These are phyloP conservation scores for Beauveria caledonica DNA, from an alignment of 2,329 filamentous ascomycete species.

Conservation along the genomic window DNA sequence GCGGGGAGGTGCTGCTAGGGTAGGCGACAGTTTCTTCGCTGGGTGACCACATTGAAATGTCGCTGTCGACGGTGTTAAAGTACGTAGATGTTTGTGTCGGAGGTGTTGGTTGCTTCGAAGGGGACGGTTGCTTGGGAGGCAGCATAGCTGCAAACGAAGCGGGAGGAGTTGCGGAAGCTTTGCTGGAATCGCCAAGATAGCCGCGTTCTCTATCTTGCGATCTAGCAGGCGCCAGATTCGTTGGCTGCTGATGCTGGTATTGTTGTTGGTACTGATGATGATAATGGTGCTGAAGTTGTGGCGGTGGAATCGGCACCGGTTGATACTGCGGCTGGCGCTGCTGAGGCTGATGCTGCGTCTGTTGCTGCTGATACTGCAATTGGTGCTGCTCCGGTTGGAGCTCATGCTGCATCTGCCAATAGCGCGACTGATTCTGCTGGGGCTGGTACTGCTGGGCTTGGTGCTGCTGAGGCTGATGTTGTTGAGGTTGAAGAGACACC, in stretches of 20 bases:
- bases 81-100: neutral
- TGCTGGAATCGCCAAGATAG: neutral
- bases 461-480: neutral
- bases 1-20: neutral
- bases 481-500: neutral
- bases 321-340: neutral
- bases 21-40: conserved; percentile 3
- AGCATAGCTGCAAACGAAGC: neutral
- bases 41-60: neutral
- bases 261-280: neutral
- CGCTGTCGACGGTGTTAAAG: neutral
- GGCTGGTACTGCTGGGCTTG: neutral
- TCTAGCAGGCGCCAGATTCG: neutral
- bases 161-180: neutral
- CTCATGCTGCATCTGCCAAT: neutral
- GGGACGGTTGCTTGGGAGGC: neutral
- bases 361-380: neutral
- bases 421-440: neutral
- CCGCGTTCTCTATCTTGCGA: neutral
- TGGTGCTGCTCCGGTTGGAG: neutral
- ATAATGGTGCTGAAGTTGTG: neutral
- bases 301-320: neutral
- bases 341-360: neutral
- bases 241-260: neutral
- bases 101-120: neutral